Conservation (phyloP, 2,329 filamentous ascomycete species). For the Xylariales sp. region DNA sequence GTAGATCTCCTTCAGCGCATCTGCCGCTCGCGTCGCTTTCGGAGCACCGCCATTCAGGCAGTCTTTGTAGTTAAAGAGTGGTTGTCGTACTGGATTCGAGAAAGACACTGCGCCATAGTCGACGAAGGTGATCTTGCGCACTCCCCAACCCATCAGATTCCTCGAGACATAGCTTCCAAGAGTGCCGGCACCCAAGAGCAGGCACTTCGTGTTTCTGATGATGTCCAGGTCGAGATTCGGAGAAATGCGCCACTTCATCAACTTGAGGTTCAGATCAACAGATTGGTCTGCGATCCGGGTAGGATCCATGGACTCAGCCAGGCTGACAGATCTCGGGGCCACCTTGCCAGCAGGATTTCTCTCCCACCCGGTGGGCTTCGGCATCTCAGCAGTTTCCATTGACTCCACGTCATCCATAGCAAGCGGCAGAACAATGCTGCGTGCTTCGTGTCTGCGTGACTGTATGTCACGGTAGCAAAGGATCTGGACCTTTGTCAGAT, state of each 20-base stretch:
- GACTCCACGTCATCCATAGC: slow-evolving; percentile 46
- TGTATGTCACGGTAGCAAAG: slow-evolving; percentile 88
- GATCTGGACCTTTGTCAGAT: slow-evolving; percentile 71
- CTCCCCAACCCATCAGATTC: slow-evolving; percentile 91
- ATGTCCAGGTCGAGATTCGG: slow-evolving; percentile 81
- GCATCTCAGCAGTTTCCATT: slow-evolving; percentile 53
- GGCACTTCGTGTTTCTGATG: slow-evolving; percentile 85
- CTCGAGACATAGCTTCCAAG: slow-evolving; percentile 90
- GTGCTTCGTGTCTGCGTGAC: slow-evolving; percentile 68
- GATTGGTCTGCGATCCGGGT: slow-evolving; percentile 82
- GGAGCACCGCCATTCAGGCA: slow-evolving; percentile 78
- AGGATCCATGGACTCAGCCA: slow-evolving; percentile 93
- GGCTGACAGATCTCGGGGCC: slow-evolving; percentile 69
- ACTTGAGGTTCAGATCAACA: slow-evolving; percentile 91
- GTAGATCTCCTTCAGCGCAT: slow-evolving; percentile 79
- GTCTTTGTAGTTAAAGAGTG: slow-evolving; percentile 85
- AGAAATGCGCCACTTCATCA: slow-evolving; percentile 98
- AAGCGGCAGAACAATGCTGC: slow-evolving; percentile 72
- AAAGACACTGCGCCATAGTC: slow-evolving; percentile 92
- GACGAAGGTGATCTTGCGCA: slow-evolving; percentile 90
- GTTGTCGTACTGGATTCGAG: slow-evolving; percentile 93
- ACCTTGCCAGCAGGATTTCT: slow-evolving; percentile 75
- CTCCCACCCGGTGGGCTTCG: slow-evolving; percentile 95
- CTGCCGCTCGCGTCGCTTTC: slow-evolving; percentile 78
- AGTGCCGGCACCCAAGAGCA: slow-evolving; percentile 88